These are phyloP conservation scores for Warburgia ugandensis DNA, from an alignment of 164 flowering plant species.

Conservation along the genomic window DNA sequence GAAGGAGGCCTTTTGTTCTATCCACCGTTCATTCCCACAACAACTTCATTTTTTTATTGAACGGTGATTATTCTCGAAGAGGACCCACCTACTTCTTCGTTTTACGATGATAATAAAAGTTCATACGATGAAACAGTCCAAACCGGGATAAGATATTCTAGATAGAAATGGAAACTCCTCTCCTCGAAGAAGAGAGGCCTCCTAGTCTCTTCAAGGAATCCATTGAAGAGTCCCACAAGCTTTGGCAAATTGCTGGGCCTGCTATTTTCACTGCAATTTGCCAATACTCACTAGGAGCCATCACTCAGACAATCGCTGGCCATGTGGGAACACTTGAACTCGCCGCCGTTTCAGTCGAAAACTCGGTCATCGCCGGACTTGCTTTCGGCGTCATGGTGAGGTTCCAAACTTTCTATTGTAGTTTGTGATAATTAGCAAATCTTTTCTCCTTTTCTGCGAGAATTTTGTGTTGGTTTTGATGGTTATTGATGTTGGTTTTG, in stretches of 20 bases:
- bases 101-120: no score
- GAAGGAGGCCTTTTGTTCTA: no score
- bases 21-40: no score
- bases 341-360: slow-evolving; percentile 4
- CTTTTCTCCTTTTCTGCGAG: neutral
- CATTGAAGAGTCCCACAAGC: slow-evolving; percentile 1
- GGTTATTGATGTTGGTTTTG: no score
- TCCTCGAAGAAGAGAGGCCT: no score
- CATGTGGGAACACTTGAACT: neutral
- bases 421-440: neutral
- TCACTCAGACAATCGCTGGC: slow-evolving; percentile 8
- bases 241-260: slow-evolving; percentile 10
- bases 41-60: no score
- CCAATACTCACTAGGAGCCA: slow-evolving; percentile 5
- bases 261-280: slow-evolving; percentile 8
- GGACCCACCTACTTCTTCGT: no score
- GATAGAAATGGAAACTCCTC: no score
- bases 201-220: neutral
- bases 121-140: no score
- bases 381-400: slow-evolving; percentile 9
- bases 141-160: no score
- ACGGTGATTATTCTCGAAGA: no score
- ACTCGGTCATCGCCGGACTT: slow-evolving; percentile 3
- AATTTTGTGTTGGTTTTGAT: neutral
- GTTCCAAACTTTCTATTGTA: no score